These are phyloP conservation scores for Ceratocystis cubensis DNA, from an alignment of 2,329 filamentous ascomycete species.

Conservation along the genomic window DNA sequence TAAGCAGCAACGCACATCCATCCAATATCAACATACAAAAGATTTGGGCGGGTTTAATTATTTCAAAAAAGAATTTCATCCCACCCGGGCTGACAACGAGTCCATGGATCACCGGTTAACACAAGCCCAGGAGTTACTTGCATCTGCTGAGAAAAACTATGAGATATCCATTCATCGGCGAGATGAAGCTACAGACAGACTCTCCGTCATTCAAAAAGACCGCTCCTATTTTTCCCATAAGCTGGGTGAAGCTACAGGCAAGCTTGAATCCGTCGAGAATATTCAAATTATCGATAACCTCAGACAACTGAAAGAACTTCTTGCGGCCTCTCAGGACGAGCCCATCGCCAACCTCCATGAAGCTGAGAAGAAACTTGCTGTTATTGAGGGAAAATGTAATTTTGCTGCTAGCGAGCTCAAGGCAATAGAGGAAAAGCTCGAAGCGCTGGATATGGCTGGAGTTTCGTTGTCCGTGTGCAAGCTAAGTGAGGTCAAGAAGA, in stretches of 20 bases:
- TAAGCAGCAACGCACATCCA: not conserved
- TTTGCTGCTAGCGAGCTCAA: not conserved
- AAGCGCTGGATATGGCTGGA: not conserved
- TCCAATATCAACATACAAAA: not conserved
- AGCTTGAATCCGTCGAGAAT: not conserved
- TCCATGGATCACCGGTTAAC: not conserved
- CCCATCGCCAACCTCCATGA: not conserved
- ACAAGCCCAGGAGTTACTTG: not conserved
- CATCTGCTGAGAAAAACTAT: not conserved
- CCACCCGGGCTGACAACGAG: not conserved
- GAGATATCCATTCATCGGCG: not conserved
- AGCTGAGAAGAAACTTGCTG: not conserved
- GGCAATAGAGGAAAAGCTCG: not conserved
- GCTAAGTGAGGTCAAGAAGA: not conserved
- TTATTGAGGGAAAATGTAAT: not conserved
- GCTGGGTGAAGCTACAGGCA: not conserved
- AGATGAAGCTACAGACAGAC: not conserved
- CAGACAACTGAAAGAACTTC: not conserved
- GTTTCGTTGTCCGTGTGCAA: not conserved
- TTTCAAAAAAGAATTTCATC: not conserved
- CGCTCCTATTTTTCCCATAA: not conserved
- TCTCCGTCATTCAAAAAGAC: not conserved
- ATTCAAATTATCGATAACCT: not conserved
- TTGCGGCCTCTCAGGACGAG: not conserved
- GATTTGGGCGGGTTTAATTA: not conserved